Conservation (phyloP, 2,329 filamentous ascomycete species). For the Phoma sp. region DNA sequence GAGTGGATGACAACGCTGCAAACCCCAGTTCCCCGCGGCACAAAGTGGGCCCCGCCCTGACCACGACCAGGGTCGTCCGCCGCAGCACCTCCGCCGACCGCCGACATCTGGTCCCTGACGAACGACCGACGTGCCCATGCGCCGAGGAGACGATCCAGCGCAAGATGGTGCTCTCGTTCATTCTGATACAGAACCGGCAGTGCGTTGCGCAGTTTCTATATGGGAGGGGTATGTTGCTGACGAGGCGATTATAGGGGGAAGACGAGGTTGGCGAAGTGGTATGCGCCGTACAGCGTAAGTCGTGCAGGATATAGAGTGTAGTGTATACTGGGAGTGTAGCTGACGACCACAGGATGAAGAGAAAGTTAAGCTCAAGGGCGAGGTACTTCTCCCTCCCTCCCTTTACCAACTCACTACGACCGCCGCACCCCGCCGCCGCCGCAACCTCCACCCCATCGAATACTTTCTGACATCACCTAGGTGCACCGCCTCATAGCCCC, state of each 20-base stretch:
- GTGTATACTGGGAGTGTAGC: no score
- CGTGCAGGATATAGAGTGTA: not conserved
- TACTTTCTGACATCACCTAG: slow-evolving; percentile 51
- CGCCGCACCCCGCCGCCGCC: not conserved
- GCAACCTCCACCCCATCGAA: not conserved
- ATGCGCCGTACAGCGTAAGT: slow-evolving; percentile 85
- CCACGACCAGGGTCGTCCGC: not conserved
- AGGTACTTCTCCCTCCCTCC: slow-evolving; percentile 61
- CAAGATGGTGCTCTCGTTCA: slow-evolving; percentile 77
- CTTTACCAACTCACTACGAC: not conserved
- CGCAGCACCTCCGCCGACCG: slow-evolving; percentile 9
- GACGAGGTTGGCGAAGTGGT: slow-evolving; percentile 98
- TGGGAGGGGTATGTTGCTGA: slow-evolving; percentile 10
- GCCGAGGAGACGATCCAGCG: slow-evolving; percentile 15
- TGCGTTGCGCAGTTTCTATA: slow-evolving; percentile 49
- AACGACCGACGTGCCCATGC: slow-evolving; percentile 17
- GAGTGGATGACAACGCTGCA: not conserved
- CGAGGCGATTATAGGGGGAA: slow-evolving; percentile 74
- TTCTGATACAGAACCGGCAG: slow-evolving; percentile 90
- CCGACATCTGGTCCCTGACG: slow-evolving; percentile 9
- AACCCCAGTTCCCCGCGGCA: not conserved
- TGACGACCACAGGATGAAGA: slow-evolving; percentile 77
- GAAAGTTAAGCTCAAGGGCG: slow-evolving; percentile 98
- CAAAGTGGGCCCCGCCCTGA: slow-evolving; percentile 4
- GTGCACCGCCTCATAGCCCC: slow-evolving; percentile 97